Evolutionary conservation across 2,329 filamentous ascomycete genomes (phyloP), one percentile per base, ranked within the genome.

Genomic region (Diaporthe citrichinensis): DNA sequence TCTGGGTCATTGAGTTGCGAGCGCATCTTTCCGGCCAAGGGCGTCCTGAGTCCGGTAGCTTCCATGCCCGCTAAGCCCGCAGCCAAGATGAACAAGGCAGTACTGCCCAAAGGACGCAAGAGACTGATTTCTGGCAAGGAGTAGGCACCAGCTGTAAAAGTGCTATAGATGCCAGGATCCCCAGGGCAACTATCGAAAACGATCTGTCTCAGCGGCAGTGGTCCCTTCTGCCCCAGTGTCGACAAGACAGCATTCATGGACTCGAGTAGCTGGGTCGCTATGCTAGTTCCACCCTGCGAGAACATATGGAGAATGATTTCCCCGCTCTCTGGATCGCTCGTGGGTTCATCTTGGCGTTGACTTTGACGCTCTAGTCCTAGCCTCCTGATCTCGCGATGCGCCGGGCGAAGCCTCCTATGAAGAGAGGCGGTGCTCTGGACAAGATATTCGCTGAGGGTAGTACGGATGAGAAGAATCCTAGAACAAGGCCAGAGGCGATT

Each of bases 171-270:
- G 17, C 53, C 73, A 34, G 53, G 67, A 4, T 76, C 72, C 2
- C 75, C 75, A 10, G 75, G 75, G 36, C 67, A 76, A 39, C 75
- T 74, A 39, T 76, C 75, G 14, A 76, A n/a, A 9, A 76, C 68
- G 41, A 76, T 61, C 23, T 76, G 75, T 39, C 72, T 55, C 31
- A 76, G 25, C 10, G 67, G 65, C 8, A 76, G 51, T 9, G 75
- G 75, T 34, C 17, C 36, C 28, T 72, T 23, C 9, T 58, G 36
- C 28, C 75, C 75, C 44, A 69, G 17, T 0, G 53, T 58, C 17
- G 58, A 9, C 31, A 76, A 41, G 17, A 72, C 51, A 25, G 41
- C 59, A 34, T 76, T 76, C 36, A 68, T 67, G 15, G 75, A 76
- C 31, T 55, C 65, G 44, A 76, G n/a, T n/a, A 76, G 58, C 41